A percentile compares a stretch with the other conserved stretches of the same genome.
phyloP scores from a whole-genome alignment of 2,329 filamentous ascomycete genomes.

The Xylaria sp. region DNA sequence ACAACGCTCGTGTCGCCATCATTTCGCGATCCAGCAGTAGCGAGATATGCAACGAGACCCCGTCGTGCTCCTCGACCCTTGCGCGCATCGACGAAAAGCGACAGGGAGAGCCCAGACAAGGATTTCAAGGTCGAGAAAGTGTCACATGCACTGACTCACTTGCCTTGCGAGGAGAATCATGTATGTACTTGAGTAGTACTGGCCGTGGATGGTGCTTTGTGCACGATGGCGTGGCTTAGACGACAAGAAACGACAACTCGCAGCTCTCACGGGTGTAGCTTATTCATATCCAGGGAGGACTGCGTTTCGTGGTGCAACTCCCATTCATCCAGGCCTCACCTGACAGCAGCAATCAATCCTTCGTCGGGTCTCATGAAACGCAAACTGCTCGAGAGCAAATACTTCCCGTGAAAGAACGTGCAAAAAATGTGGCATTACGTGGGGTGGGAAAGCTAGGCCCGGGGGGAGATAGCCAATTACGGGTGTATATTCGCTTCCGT shows the following conservation, averaged over 20 bases:
- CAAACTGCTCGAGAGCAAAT: not conserved
- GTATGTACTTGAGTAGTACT: not conserved
- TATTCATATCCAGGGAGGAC: not conserved
- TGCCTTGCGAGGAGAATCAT: not conserved
- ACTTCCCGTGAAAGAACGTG: not conserved
- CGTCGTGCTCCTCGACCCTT: not conserved
- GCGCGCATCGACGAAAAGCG: not conserved
- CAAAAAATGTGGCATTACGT: not conserved
- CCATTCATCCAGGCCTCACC: not conserved
- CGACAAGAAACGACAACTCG: not conserved
- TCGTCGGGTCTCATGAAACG: not conserved
- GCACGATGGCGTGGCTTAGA: slow-evolving; percentile 2
- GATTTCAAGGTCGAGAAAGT: not conserved
- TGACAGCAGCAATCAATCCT: not conserved
- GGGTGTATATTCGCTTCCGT: not conserved
- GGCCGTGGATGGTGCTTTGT: not conserved
- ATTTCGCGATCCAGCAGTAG: not conserved
- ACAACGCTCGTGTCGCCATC: not conserved
- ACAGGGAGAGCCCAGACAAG: not conserved
- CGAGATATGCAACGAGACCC: not conserved
- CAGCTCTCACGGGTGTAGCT: not conserved
- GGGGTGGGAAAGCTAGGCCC: not conserved
- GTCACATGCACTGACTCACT: not conserved
- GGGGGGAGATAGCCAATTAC: not conserved
- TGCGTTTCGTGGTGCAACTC: not conserved